A percentile compares a stretch with the other conserved stretches of the same genome.
phyloP scores from a whole-genome alignment of 495 filamentous ascomycete species.

The Cryomyces antarcticus region DNA sequence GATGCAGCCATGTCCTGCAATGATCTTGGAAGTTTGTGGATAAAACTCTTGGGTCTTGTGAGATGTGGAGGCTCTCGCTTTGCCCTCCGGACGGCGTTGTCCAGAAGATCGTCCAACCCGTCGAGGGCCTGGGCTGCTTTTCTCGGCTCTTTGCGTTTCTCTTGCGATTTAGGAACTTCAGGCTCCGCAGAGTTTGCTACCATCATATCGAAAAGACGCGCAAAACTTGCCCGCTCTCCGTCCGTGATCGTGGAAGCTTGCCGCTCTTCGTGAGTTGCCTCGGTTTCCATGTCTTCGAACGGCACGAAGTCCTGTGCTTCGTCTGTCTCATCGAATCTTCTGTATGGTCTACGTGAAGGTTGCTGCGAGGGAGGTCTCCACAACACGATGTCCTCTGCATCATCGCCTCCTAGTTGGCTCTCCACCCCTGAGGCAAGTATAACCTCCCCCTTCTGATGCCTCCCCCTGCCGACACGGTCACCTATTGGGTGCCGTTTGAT shows the following conservation, averaged over 20 bases:
- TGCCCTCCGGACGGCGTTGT: slow-evolving; percentile 1
- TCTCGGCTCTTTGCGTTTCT: too few relatives aligned
- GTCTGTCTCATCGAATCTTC: background rate
- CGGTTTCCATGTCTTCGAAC: background rate
- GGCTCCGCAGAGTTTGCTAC: too few relatives aligned
- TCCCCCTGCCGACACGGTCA: too few relatives aligned
- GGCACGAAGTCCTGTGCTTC: background rate
- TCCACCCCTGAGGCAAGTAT: too few relatives aligned
- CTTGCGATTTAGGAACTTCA: too few relatives aligned
- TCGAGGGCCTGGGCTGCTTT: too few relatives aligned
- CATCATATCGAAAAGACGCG: slow-evolving; percentile 34
- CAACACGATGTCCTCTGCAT: too few relatives aligned
- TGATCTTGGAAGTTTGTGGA: slow-evolving; percentile 1
- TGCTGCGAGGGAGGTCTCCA: too few relatives aligned
- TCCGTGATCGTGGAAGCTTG: slow-evolving; percentile 31
- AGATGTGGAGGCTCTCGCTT: background rate
- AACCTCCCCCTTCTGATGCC: too few relatives aligned
- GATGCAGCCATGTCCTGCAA: slow-evolving; percentile 3
- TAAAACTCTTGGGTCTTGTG: background rate
- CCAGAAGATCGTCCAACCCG: background rate
- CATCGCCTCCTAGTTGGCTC: too few relatives aligned
- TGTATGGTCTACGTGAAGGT: too few relatives aligned
- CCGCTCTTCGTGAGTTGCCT: background rate
- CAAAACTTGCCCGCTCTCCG: slow-evolving; percentile 31
- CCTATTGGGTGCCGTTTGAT: too few relatives aligned